phyloP scores from a whole-genome alignment of 257 asterid species.

The Capsicum rhomboideum region DNA sequence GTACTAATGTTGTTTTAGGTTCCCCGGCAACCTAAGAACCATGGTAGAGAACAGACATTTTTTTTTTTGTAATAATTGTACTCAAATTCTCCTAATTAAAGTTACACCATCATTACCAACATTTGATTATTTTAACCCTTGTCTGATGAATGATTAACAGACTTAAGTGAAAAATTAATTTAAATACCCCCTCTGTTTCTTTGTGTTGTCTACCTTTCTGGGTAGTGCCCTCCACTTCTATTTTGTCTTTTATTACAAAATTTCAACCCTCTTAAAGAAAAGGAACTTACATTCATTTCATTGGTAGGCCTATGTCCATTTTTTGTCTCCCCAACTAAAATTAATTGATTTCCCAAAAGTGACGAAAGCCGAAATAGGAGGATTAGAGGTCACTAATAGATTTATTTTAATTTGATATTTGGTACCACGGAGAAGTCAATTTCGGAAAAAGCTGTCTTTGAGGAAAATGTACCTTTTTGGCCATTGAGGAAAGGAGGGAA shows the following conservation, averaged over 20 bases:
- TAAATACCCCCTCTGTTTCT: background rate
- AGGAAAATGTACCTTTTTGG: background rate
- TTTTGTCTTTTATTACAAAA: slow-evolving; percentile 9
- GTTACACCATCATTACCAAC: slow-evolving; percentile 12
- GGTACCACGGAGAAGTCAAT: slow-evolving; percentile 26
- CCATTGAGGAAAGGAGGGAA: background rate
- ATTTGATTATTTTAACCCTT: slow-evolving; percentile 2
- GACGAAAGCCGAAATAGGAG: slow-evolving; percentile 19
- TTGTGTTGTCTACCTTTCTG: slow-evolving; percentile 17
- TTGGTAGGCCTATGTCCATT: slow-evolving; percentile 32
- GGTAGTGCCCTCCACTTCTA: slow-evolving; percentile 24
- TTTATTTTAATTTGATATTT: slow-evolving; percentile 5
- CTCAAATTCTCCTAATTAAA: background rate
- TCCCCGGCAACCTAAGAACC: slow-evolving; percentile 24
- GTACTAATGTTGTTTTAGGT: slow-evolving; percentile 8
- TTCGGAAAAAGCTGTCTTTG: background rate
- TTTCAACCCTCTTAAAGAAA: slow-evolving; percentile 5
- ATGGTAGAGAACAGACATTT: slow-evolving; percentile 2
- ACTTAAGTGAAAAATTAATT: background rate
- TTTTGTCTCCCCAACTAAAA: slow-evolving; percentile 5
- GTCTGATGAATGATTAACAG: slow-evolving; percentile 7
- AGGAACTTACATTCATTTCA: slow-evolving; percentile 8
- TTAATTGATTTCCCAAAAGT: slow-evolving; percentile 9
- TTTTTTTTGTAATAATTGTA: background rate
- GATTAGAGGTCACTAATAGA: slow-evolving; percentile 4